Evolutionary conservation across 176 grass and related monocot species (phyloP).

Genomic region (Pontederia crassipes): DNA sequence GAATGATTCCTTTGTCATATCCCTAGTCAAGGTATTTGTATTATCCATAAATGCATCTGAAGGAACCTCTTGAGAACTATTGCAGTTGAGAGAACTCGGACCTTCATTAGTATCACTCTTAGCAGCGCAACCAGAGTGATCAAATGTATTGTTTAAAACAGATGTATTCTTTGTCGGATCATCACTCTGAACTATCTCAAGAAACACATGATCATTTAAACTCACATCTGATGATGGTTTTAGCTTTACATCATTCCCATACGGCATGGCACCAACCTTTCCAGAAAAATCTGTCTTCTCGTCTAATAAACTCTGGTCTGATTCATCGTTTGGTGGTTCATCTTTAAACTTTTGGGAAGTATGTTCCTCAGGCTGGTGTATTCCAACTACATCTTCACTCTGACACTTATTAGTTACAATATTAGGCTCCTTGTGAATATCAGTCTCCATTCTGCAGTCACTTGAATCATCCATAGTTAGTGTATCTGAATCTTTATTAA

Average conservation of each 20-base stretch:
- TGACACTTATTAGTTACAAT: conserved; percentile 5
- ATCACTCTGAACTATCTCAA: conserved; percentile 25
- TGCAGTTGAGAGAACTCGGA: background rate
- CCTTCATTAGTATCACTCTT: background rate
- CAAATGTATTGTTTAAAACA: background rate
- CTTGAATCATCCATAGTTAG: conserved; percentile 10
- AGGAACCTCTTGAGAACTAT: background rate
- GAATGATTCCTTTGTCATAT: conserved; percentile 27
- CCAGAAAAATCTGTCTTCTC: conserved; percentile 13
- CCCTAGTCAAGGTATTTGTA: conserved; percentile 14
- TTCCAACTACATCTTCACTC: conserved; percentile 16
- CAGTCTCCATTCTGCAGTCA: background rate
- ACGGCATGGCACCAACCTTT: conserved; percentile 27
- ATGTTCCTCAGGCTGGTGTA: conserved; percentile 8
- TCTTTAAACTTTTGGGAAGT: conserved; percentile 25
- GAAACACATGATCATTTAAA: conserved; percentile 35
- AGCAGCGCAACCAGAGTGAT: background rate
- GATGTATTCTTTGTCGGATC: conserved; percentile 30
- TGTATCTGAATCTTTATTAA: conserved; percentile 13
- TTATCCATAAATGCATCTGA: conserved; percentile 9
- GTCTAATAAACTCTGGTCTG: conserved; percentile 20
- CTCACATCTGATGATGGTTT: conserved; percentile 21
- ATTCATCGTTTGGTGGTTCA: conserved; percentile 19
- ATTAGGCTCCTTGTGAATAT: conserved; percentile 4
- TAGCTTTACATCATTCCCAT: conserved; percentile 20